phyloP scores from a whole-genome alignment of 148 eudicot genomes.

The Euryodendron excelsum region DNA sequence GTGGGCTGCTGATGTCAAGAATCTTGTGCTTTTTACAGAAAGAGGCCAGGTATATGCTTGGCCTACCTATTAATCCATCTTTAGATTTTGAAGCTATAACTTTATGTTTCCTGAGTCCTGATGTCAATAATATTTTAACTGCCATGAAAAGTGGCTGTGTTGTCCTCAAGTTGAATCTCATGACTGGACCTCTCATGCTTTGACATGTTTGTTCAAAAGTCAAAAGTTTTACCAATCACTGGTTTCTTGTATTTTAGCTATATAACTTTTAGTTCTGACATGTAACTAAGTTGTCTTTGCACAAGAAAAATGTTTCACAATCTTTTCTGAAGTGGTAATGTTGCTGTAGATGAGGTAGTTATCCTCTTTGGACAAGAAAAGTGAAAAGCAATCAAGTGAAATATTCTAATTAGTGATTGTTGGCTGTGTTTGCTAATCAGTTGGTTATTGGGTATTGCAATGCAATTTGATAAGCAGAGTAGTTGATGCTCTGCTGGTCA shows the following conservation, averaged over 20 bases:
- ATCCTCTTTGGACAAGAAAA: background rate
- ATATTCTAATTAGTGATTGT: background rate
- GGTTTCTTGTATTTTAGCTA: background rate
- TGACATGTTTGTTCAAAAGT: background rate
- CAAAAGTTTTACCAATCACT: background rate
- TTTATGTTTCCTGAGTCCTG: background rate
- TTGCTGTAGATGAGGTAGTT: background rate
- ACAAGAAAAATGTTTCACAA: background rate
- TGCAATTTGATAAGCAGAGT: background rate
- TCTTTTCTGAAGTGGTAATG: background rate
- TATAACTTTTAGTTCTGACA: background rate
- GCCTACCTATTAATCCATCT: background rate
- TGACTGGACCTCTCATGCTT: background rate
- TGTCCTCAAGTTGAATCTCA: slow-evolving; percentile 9
- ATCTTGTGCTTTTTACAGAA: slow-evolving; percentile 93
- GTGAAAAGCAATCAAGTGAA: background rate
- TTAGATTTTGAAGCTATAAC: background rate
- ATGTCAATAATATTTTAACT: background rate
- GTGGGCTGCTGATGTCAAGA: slow-evolving; percentile 90
- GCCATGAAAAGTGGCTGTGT: background rate
- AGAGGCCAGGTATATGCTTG: slow-evolving; percentile 79
- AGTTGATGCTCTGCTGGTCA: background rate
- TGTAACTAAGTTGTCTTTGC: no score
- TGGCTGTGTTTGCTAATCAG: background rate
- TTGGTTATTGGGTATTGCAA: background rate